Conservation (phyloP, 345 rosid species). For the Camelina laxa region DNA sequence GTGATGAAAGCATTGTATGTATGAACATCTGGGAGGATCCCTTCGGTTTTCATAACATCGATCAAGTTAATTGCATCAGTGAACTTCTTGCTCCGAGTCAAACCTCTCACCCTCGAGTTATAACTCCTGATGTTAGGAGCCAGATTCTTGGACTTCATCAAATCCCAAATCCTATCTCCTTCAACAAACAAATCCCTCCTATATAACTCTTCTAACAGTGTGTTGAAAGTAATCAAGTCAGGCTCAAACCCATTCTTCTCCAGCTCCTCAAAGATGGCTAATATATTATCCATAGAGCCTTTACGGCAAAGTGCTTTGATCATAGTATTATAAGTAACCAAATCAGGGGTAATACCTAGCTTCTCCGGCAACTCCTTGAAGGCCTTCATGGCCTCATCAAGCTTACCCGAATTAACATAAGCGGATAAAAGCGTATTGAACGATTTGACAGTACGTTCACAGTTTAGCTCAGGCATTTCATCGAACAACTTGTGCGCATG, state of each 20-base stretch:
- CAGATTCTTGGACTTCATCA: constrained; percentile 59
- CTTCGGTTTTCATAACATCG: constrained; percentile 54
- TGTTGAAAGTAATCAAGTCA: constrained; percentile 62
- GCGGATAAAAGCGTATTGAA: constrained; percentile 71
- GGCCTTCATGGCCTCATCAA: constrained; percentile 48
- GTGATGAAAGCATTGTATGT: constrained; percentile 63
- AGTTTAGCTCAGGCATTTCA: constrained; percentile 71
- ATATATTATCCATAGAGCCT: constrained; percentile 55
- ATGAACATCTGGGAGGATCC: constrained; percentile 52
- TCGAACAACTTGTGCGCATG: constrained; percentile 77
- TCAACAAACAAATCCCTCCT: constrained; percentile 53
- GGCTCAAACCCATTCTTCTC: constrained; percentile 60
- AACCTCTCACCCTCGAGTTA: constrained; percentile 61
- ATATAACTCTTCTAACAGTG: constrained; percentile 57
- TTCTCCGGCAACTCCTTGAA: constrained; percentile 54
- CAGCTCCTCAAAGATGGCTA: constrained; percentile 55
- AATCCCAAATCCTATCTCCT: constrained; percentile 66
- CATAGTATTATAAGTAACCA: constrained; percentile 58
- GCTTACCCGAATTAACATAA: constrained; percentile 53
- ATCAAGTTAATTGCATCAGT: constrained; percentile 54
- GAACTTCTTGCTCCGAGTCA: constrained; percentile 51
- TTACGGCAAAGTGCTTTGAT: constrained; percentile 63
- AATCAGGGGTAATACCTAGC: constrained; percentile 58
- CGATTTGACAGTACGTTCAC: constrained; percentile 62
- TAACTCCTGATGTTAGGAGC: constrained; percentile 63